Evolutionary conservation across 352 stramenopile genomes (phyloP).

Genomic region (Peronospora belbahrii): DNA sequence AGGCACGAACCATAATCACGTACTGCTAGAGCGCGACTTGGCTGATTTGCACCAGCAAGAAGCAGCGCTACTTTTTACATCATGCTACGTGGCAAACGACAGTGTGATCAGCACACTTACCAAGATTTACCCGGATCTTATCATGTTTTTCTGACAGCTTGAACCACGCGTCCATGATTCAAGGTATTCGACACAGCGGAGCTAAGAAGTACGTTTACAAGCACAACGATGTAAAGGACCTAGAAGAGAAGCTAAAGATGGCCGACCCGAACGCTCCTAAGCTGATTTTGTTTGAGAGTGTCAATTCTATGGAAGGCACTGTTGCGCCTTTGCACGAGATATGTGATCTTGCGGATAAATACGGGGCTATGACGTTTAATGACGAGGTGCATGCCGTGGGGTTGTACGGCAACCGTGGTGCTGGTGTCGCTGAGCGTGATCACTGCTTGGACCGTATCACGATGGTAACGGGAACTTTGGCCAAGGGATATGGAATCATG

Average conservation of each 20-base stretch:
- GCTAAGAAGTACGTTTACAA: conserved; percentile 83
- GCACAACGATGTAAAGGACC: conserved; percentile 76
- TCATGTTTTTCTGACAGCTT: conserved; percentile 88
- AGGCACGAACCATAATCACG: conserved; percentile 88
- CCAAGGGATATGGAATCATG: conserved; percentile 89
- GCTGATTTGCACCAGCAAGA: conserved; percentile 85
- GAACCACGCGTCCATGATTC: conserved; percentile 89
- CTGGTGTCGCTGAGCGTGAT: conserved; percentile 81
- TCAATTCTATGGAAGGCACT: conserved; percentile 86
- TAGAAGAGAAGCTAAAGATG: conserved; percentile 70
- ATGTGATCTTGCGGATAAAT: conserved; percentile 84
- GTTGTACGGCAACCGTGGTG: conserved; percentile 82
- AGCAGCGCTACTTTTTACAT: conserved; percentile 80
- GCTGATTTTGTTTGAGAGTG: conserved; percentile 82
- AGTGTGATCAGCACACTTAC: conserved; percentile 81
- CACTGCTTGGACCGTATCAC: conserved; percentile 81
- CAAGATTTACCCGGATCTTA: conserved; percentile 86
- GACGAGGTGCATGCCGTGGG: conserved; percentile 88
- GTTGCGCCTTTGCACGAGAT: conserved; percentile 82
- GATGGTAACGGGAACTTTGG: conserved; percentile 86
- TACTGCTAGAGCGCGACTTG: conserved; percentile 76
- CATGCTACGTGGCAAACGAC: conserved; percentile 88
- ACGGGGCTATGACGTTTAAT: conserved; percentile 88
- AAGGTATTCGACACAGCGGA: conserved; percentile 72
- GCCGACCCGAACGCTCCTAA: conserved; percentile 68